Evolutionary conservation across 1,139 yeast species (phyloP).

Genomic region (Geotrichum histeridarum): DNA sequence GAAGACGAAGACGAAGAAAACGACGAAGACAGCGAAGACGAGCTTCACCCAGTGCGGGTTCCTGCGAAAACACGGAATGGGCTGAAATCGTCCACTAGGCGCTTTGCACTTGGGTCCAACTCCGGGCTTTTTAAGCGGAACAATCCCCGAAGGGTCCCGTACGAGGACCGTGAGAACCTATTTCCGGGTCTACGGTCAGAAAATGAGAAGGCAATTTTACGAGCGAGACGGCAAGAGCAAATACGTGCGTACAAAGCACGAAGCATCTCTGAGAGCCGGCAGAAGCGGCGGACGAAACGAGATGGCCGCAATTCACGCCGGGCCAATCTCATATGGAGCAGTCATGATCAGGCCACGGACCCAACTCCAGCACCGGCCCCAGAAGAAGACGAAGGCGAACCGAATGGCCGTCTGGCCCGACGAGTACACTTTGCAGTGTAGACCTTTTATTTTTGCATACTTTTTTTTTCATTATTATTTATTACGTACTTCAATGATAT

Average conservation of each 20-base stretch:
- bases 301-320: background rate
- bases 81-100: too few species aligned
- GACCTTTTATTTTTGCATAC: background rate
- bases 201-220: slow-evolving; percentile 5
- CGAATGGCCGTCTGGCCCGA: background rate
- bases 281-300: slow-evolving; percentile 15
- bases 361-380: background rate
- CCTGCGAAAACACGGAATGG: background rate
- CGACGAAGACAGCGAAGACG: background rate
- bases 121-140: slow-evolving; percentile 1
- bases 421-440: slow-evolving; percentile 15
- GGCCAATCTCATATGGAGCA: background rate
- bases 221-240: slow-evolving; percentile 19
- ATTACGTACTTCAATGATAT: background rate
- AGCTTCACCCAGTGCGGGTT: background rate
- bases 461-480: background rate
- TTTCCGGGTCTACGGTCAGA: slow-evolving; percentile 1
- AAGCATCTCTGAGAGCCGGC: slow-evolving; percentile 19
- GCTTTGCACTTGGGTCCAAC: background rate
- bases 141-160: background rate
- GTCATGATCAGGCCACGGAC: background rate
- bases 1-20: slow-evolving; percentile 1
- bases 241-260: slow-evolving; percentile 20
- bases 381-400: background rate
- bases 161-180: background rate